Base-by-base conservation (phyloP, 2,329 filamentous ascomycete genomes). In the Diaporthe sp. region DNA sequence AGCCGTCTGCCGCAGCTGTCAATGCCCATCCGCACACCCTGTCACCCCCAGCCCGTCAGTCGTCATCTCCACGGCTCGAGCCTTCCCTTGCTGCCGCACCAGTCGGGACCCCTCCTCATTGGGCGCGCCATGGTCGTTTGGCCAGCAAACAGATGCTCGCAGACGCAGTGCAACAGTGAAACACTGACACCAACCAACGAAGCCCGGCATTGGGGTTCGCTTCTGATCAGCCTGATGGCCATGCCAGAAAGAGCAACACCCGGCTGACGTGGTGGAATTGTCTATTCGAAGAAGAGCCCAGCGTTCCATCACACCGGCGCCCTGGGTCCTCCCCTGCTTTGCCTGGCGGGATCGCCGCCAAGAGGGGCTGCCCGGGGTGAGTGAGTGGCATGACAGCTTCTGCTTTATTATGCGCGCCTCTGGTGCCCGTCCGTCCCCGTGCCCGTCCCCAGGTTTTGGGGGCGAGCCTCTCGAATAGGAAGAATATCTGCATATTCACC, bases 111-210 rank as follows among this genome's bases (percentile, higher is more conserved):
- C 22, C 31, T 51, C 34, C 46, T 68, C 22, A 68, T 68, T 53
- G 65, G 65, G 34, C 65, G 46, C 46, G 46, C 46, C 65, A 39
- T 42, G 34, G 49, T 53, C 34, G 65, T 55, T 69, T 42, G 49
- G 53, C 67, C 59, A 72, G 46, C 51, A 51, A 65, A 70, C 71
- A 67, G 51, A 25, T 73, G 73, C 70, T 44, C 62, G 65, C 58
- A 71, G 37, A 70, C 39, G 71, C 25, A n/a, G 74, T 76, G 74
- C 71, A 72, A 74, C 72, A 53, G 19, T 31, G 19, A 39, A 42
- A 34, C 42, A 37, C 22, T 42, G 59, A 31, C 34, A 39, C 8
- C 34, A 59, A 34, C 34, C 34, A 10, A 17, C 55, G 34, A 9
- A 31, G 15, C 31, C 55, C 55, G 28, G 22, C 53, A 19, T 25